Base-by-base conservation (phyloP, 208 protist species). In the Crithidia thermophila region DNA sequence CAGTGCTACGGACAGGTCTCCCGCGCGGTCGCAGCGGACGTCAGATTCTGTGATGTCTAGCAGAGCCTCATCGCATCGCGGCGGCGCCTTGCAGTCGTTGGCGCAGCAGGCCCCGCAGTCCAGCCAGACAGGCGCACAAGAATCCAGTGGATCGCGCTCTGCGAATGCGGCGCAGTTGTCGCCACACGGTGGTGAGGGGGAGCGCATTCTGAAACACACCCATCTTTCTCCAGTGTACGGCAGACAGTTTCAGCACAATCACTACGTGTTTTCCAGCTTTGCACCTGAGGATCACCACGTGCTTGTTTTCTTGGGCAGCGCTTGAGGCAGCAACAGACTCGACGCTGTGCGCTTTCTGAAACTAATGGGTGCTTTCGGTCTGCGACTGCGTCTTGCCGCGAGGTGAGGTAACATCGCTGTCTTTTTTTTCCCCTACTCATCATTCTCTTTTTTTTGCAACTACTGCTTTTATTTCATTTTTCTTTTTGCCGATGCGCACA, bases 191-290 rank as follows among this genome's bases (percentile, higher is more conserved):
- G 40, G 27, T 7, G 27, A 52, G 10, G 28, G 42, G 11, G 27
- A 50, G 10, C 27, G 39, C 7, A 74, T 74, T 30, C 67, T 59
- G 8, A 74, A 67, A 30, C 28, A 59, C 42, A 33, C 68, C 3
- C 23, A 62, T 16, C 68, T 74, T 10, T 66, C 68, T 1, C 28
- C 64, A 16, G 37, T 18, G 8, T 60, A 67, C 20, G 60, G 61
- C 52, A 71, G 72, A 36, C 64, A 47, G 34, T 82, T 79, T 30
- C n/a, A 50, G 27, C 31, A 65, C 37, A 31, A 68, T 8, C 62
- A 68, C 34, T 79, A 79, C 50, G 64, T 76, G 20, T 77, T 81
- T 55, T 57, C 72, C 14, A 76, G 68, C 30, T 77, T 67, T 53
- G 49, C 75, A 18, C 55, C 63, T 25, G 57, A 77, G 25, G 68